A percentile compares a stretch with the other conserved stretches of the same genome.
Evolutionary conservation across 2,329 filamentous ascomycete genomes (phyloP).

Genomic region (Dothiorella sarmentorum): DNA sequence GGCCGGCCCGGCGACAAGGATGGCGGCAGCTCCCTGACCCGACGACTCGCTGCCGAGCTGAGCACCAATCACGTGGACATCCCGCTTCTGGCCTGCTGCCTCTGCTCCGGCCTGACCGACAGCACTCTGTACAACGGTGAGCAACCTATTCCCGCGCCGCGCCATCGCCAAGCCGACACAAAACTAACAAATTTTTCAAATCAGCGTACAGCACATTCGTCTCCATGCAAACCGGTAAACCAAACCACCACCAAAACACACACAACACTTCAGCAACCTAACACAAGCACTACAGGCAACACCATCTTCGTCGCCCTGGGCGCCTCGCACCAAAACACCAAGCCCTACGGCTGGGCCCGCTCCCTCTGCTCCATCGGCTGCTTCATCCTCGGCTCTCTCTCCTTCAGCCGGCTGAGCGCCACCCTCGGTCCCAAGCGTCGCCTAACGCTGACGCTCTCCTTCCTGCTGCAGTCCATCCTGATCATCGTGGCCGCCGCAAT

Average conservation of each 20-base stretch:
- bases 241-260: slow-evolving; percentile 17
- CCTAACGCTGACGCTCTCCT: slow-evolving; percentile 58
- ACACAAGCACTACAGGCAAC: slow-evolving; percentile 49
- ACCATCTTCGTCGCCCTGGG: slow-evolving; percentile 77
- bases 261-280: too few relatives aligned
- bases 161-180: too few relatives aligned
- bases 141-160: too few relatives aligned
- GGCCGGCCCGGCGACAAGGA: background rate
- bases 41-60: slow-evolving; percentile 43
- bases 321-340: slow-evolving; percentile 54
- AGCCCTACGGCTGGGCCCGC: slow-evolving; percentile 64
- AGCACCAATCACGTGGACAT: slow-evolving; percentile 63
- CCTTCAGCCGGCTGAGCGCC: slow-evolving; percentile 68
- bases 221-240: slow-evolving; percentile 75
- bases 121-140: slow-evolving; percentile 67
- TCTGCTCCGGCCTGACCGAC: slow-evolving; percentile 74
- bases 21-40: background rate
- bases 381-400: slow-evolving; percentile 70
- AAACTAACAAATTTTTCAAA: too few relatives aligned
- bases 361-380: slow-evolving; percentile 65
- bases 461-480: slow-evolving; percentile 41
- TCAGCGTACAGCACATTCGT: slow-evolving; percentile 52
- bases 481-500: slow-evolving; percentile 42
- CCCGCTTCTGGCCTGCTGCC: slow-evolving; percentile 67
- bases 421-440: slow-evolving; percentile 58